Conservation (phyloP, 768 basidiomycete species). For the Lactifluus subvellereus region DNA sequence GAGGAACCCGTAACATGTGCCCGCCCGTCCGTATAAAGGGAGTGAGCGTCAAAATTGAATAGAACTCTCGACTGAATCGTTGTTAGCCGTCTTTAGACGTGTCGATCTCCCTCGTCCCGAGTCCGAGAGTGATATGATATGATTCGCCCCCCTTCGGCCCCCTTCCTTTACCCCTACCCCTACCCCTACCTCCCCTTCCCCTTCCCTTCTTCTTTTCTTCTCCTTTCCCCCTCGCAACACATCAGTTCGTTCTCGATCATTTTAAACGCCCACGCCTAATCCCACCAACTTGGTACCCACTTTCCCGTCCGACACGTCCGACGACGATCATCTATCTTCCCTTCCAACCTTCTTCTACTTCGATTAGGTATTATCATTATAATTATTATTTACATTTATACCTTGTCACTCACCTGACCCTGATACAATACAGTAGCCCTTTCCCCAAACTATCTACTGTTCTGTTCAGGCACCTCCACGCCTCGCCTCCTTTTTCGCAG, state of each 20-base stretch:
- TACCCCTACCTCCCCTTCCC: background rate
- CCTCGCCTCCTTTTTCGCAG: constrained; percentile 40
- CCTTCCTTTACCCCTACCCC: background rate
- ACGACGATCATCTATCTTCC: constrained; percentile 9
- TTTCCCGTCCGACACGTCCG: constrained; percentile 5
- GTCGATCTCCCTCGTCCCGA: constrained; percentile 26
- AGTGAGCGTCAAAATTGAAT: constrained; percentile 24
- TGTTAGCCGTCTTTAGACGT: constrained; percentile 28
- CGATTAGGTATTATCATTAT: background rate
- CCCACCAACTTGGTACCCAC: constrained; percentile 6
- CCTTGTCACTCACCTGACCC: constrained; percentile 4
- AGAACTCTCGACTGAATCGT: constrained; percentile 19
- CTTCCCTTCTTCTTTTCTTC: background rate
- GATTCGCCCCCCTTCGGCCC: background rate
- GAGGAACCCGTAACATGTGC: constrained; percentile 34
- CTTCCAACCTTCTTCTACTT: background rate
- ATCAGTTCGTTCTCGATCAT: constrained; percentile 12
- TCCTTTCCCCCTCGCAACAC: constrained; percentile 15
- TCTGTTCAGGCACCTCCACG: constrained; percentile 15
- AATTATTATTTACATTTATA: background rate
- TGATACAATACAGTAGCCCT: no score
- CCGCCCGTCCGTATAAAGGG: constrained; percentile 23
- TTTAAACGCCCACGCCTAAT: constrained; percentile 11
- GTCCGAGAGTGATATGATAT: no score
- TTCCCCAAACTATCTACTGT: background rate